Conservation (phyloP, 1,284 basidiomycete genomes). For the Sporisorium iseilematis-ciliati region DNA sequence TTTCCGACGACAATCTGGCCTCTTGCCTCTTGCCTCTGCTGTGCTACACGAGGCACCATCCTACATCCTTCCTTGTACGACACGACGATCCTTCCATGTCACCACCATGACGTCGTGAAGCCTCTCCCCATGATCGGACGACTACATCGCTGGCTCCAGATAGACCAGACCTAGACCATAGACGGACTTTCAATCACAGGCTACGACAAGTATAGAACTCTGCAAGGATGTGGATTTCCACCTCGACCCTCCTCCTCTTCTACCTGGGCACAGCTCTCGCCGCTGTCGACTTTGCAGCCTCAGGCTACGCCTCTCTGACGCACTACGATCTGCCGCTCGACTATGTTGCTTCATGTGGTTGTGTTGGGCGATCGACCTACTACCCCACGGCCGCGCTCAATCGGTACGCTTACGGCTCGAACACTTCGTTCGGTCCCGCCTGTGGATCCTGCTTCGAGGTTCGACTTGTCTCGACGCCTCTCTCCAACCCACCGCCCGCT, state of each 20-base stretch:
- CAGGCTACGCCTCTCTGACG: slow-evolving; percentile 56
- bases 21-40: not conserved
- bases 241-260: slow-evolving; percentile 6
- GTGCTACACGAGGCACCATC: not conserved
- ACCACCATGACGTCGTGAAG: not conserved
- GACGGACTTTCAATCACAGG: not conserved
- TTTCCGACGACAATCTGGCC: not conserved
- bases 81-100: not conserved
- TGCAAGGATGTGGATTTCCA: slow-evolving; percentile 4
- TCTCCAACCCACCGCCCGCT: slow-evolving; percentile 34
- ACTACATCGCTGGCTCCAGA: not conserved
- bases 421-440: slow-evolving; percentile 53
- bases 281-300: slow-evolving; percentile 28
- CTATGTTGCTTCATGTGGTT: slow-evolving; percentile 63
- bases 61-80: not conserved
- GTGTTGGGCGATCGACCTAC: slow-evolving; percentile 48
- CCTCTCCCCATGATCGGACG: too few species aligned
- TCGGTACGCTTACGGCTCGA: slow-evolving; percentile 48
- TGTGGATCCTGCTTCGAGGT: slow-evolving; percentile 57
- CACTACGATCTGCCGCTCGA: slow-evolving; percentile 57
- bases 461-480: slow-evolving; percentile 51
- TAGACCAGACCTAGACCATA: not conserved
- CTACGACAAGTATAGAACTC: too few species aligned
- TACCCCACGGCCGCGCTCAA: slow-evolving; percentile 61
- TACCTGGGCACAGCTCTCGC: not conserved